Evolutionary conservation across 2,329 filamentous ascomycete species (phyloP), one percentile per base, ranked within the genome.

Genomic region (Epichloe brachyelytri): DNA sequence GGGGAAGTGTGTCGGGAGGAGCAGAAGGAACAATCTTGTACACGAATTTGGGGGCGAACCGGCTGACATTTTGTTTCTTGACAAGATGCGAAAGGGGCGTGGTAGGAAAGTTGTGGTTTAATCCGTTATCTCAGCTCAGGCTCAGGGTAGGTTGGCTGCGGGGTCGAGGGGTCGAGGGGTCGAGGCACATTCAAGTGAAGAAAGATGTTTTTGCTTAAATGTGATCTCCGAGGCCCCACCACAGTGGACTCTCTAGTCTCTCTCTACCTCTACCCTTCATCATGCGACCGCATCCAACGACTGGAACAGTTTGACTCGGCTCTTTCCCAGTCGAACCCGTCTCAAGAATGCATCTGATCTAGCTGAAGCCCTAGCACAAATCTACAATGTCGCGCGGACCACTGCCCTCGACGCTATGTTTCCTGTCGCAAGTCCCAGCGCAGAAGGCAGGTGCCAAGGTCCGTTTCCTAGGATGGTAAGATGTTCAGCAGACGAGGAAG

Each of bases 381-480:
- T 15, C 7, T 19, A 15, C 11, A 19, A 79, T 79, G 77, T 76
- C 74, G 19, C 68, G 68, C 55, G 79, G 77, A 8, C 85, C 86
- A 30, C 69, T 79, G 34, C 78, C 88, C 6, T 83, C 82, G 20
- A 73, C 69, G 53, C 71, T 83, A 40, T 80, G 83, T 53, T 80
- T 88, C 53, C 72, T 91, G 50, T 79, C 78, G 14, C 71, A 77
- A 51, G 68, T 90, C 14, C 70, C 76, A 3, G 62, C 63, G 48
- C 70, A 71, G 46, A 62, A 70, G n/a, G 56, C 70, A 14, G 78
- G 79, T 40, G 78, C 81, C n/a, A 97, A 97, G 70, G 84, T 96
- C 54, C 83, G 91, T 54, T 95, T 97, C 66, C 69, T 97, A 48
- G 90, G 88, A 67, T 96, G 90, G 91, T 95, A 76, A 70, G 81